phyloP scores from a whole-genome alignment of 2,329 filamentous ascomycete species.

The Monascus ruber region DNA sequence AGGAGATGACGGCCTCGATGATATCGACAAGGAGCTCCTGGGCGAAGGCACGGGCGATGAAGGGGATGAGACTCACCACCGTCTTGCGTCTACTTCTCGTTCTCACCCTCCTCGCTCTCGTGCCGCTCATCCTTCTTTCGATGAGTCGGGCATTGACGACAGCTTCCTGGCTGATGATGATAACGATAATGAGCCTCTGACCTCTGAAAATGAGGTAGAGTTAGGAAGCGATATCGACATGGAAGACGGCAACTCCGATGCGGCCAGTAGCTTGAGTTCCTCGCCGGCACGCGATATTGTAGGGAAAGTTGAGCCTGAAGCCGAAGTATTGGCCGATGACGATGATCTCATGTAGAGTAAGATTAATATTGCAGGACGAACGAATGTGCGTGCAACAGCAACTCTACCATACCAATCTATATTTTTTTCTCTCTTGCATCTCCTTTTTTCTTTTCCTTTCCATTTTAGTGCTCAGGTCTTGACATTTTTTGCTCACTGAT shows the following conservation, averaged over 20 bases:
- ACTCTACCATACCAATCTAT: too few relatives aligned
- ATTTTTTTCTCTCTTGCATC: too few relatives aligned
- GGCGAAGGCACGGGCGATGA: slow-evolving; percentile 27
- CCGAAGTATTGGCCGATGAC: not conserved
- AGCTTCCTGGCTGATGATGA: not conserved
- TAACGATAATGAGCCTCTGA: not conserved
- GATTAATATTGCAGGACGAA: too few relatives aligned
- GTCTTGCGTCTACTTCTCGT: not conserved
- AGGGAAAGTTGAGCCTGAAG: not conserved
- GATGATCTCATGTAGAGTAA: not conserved
- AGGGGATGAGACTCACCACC: slow-evolving; percentile 11
- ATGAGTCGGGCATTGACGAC: not conserved
- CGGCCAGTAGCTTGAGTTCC: not conserved
- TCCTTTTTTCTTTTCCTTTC: too few relatives aligned
- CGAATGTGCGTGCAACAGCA: too few relatives aligned
- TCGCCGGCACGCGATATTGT: not conserved
- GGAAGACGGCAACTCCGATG: not conserved
- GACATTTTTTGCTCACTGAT: too few relatives aligned
- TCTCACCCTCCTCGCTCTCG: not conserved
- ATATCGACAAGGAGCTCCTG: slow-evolving; percentile 27
- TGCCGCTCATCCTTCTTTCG: too few relatives aligned
- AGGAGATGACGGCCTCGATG: slow-evolving; percentile 21
- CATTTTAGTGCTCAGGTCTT: too few relatives aligned
- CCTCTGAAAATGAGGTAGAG: not conserved
- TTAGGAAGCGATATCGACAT: not conserved